A percentile compares a stretch with the other conserved stretches of the same genome.
Evolutionary conservation across 2,329 filamentous ascomycete species (phyloP).

Genomic region (Colletotrichum kahawae): DNA sequence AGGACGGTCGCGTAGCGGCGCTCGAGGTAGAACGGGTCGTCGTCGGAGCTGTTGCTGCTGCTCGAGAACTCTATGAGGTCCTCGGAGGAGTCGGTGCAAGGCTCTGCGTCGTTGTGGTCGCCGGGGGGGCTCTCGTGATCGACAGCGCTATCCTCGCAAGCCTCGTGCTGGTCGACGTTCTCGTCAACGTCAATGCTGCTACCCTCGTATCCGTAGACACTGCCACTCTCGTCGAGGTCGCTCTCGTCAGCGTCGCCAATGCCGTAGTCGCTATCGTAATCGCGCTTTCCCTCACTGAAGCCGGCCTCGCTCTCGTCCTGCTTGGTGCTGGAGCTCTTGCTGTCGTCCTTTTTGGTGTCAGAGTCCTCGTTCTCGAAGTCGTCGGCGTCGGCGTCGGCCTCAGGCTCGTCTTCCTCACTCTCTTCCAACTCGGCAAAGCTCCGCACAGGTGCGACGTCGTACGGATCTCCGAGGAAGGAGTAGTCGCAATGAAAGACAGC

Average conservation of each 20-base stretch:
- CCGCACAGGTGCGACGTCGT: neutral
- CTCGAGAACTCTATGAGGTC: neutral
- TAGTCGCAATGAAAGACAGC: neutral
- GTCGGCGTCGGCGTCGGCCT: neutral
- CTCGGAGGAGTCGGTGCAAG: neutral
- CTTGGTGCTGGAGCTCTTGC: neutral
- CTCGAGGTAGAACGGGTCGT: neutral
- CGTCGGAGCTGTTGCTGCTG: neutral
- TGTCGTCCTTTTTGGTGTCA: neutral
- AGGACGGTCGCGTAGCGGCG: neutral
- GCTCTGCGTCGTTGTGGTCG: neutral
- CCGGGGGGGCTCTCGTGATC: neutral
- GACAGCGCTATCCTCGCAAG: neutral
- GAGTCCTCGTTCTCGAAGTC: neutral
- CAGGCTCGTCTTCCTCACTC: neutral
- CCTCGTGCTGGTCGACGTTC: neutral
- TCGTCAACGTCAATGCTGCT: neutral
- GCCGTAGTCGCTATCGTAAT: neutral
- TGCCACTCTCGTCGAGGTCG: neutral
- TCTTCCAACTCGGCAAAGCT: neutral
- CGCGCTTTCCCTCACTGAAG: neutral
- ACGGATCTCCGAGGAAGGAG: neutral
- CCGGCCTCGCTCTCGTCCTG: neutral
- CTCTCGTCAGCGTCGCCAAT: neutral
- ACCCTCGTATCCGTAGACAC: neutral